Conservation (phyloP, 805 yeast species). For the Kluyveromyces starmeri region DNA sequence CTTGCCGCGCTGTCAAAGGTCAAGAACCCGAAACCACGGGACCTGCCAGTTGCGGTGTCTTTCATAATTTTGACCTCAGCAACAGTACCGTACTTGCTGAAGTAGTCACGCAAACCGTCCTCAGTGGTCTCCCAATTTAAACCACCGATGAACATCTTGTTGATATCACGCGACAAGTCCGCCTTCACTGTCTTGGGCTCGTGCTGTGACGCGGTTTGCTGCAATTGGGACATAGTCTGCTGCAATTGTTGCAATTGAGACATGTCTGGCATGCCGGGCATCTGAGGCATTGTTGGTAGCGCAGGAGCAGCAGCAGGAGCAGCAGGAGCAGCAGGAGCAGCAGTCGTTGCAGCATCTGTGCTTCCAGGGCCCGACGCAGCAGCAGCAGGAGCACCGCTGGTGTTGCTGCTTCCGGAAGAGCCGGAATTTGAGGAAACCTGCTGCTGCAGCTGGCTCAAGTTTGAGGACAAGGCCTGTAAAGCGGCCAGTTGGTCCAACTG, state of each 20-base stretch:
- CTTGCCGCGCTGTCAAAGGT: constrained; percentile 75
- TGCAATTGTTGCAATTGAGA: constrained; percentile 22
- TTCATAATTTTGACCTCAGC: constrained; percentile 88
- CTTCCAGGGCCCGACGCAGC: constrained; percentile 8
- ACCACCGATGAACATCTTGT: constrained; percentile 94
- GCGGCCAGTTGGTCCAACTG: constrained; percentile 29
- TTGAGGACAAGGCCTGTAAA: constrained; percentile 28
- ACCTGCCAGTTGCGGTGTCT: constrained; percentile 75
- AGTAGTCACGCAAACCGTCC: constrained; percentile 72
- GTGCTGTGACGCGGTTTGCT: constrained; percentile 15
- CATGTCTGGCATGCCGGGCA: constrained; percentile 15
- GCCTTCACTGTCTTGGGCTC: constrained; percentile 32
- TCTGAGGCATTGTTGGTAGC: constrained; percentile 13
- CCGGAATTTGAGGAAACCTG: constrained; percentile 16
- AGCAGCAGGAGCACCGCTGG: constrained; percentile 7
- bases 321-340: constrained; percentile 5
- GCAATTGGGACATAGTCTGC: constrained; percentile 28
- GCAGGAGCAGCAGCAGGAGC: constrained; percentile 17
- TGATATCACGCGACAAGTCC: constrained; percentile 60
- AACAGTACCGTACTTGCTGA: constrained; percentile 82
- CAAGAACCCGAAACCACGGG: constrained; percentile 91
- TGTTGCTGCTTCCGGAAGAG: constrained; percentile 9
- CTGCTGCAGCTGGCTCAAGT: constrained; percentile 24
- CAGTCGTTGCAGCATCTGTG: constrained; percentile 9
- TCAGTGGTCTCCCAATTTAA: constrained; percentile 97